Base-by-base conservation (phyloP, 345 rosid species). In the Draba incana region DNA sequence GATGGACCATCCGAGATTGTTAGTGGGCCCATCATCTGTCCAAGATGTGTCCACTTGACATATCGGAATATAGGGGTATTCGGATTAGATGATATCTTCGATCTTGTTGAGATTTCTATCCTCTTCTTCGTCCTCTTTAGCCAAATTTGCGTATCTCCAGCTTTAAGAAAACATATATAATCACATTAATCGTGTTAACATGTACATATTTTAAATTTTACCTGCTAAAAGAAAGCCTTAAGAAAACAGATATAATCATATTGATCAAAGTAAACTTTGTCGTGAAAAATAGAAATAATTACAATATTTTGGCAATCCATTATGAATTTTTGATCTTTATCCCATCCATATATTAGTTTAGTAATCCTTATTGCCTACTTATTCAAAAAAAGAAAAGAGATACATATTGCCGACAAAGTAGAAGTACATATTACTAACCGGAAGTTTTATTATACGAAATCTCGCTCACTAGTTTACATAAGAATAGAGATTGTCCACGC, bases 391-490 rank as follows among this genome's bases (percentile, higher is more conserved):
- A 51, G 10, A 1, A 20, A 37, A 25, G 31, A 39, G 8, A 39
- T 14, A 42, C 64, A 59, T 42, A n/a, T 42, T 9, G 64, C 64
- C 64, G 64, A 59, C 64, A 59, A 25, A 43, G 50, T 42, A 27
- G 1, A 27, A 59, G 4, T 42, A 38, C 25, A 57, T 20, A 23
- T 6, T 57, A 59, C 48, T 58, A 42, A 59, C 50, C 25, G n/a
- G 64, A 24, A 27, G 10, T 42, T 59, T 42, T 8, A 24, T 25
- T 10, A 35, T 25, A 50, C 0, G 27, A 30, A 59, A 13, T 42
- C 12, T 59, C 8, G 3, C 42, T 41, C 23, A 24, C 35, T 41
- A 13, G 41, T 25, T 12, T 8, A 24, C 8, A 41, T n/a, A 12
- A n/a, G n/a, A n/a, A n/a, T n/a, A n/a, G n/a, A n/a, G n/a, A n/a